Evolutionary conservation across 1,284 basidiomycete species (phyloP).

Genomic region (Ustilago crameri): DNA sequence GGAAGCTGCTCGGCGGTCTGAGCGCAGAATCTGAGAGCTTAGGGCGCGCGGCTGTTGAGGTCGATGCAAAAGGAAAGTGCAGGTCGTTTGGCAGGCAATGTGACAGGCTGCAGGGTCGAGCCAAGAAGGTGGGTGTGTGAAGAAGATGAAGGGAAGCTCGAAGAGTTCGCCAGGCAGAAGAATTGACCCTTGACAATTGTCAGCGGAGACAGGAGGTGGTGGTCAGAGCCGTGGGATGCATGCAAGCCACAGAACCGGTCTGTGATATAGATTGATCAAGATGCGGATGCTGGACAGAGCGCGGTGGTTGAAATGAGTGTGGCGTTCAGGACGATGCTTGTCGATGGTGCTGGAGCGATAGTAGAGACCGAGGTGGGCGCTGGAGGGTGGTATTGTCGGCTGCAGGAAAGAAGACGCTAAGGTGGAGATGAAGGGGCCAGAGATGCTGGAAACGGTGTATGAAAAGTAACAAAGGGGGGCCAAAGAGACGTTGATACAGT

Average conservation of each 20-base stretch:
- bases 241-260: slow-evolving; percentile 41
- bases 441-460: slow-evolving; percentile 9
- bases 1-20: slow-evolving; percentile 6
- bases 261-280: slow-evolving; percentile 15
- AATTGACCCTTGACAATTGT: slow-evolving; percentile 5
- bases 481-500: background rate
- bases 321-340: slow-evolving; percentile 4
- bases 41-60: background rate
- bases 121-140: no score
- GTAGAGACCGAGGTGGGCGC: slow-evolving; percentile 5
- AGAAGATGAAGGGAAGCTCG: no score
- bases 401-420: background rate
- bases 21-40: background rate
- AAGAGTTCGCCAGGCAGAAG: background rate
- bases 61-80: background rate
- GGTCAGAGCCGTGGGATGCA: slow-evolving; percentile 1
- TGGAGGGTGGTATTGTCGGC: slow-evolving; percentile 3
- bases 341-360: background rate
- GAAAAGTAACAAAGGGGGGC: background rate
- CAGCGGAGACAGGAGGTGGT: slow-evolving; percentile 14
- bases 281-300: background rate
- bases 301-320: slow-evolving; percentile 15
- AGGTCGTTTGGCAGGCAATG: background rate
- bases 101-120: no score
- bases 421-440: slow-evolving; percentile 1